Evolutionary conservation across 2,329 filamentous ascomycete genomes (phyloP).

Genomic region (Penicillium carneum): DNA sequence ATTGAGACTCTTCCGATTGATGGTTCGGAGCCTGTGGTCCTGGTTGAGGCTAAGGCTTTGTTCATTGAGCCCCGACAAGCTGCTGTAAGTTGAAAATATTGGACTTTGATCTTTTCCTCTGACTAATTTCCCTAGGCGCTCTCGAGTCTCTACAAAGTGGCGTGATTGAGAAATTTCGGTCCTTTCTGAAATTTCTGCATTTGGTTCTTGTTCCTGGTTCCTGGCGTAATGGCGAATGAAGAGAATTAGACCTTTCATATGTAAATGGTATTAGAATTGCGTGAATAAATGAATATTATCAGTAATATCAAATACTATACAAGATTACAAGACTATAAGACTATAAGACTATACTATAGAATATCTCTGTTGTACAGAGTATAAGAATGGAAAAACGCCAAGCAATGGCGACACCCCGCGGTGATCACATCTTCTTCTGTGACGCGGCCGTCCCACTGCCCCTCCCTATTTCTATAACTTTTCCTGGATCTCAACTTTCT

Average conservation of each 20-base stretch:
- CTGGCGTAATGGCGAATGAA: slow-evolving; percentile 23
- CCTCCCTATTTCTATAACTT: slow-evolving; percentile 23
- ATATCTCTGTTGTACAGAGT: not conserved
- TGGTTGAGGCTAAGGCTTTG: slow-evolving; percentile 83
- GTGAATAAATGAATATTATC: not conserved
- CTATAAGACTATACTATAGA: not conserved
- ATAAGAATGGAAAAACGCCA: slow-evolving; percentile 2
- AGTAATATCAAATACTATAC: not conserved
- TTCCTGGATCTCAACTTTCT: not conserved
- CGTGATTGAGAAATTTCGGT: slow-evolving; percentile 12
- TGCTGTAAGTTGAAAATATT: slow-evolving; percentile 62
- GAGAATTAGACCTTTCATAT: not conserved
- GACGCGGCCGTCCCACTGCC: slow-evolving; percentile 33
- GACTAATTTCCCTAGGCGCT: slow-evolving; percentile 28
- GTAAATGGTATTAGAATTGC: not conserved
- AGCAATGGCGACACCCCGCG: slow-evolving; percentile 33
- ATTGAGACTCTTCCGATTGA: slow-evolving; percentile 77
- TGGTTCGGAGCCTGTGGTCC: slow-evolving; percentile 68
- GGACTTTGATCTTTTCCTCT: not conserved
- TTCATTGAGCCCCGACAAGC: slow-evolving; percentile 90
- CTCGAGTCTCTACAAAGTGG: slow-evolving; percentile 39
- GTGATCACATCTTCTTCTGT: slow-evolving; percentile 32
- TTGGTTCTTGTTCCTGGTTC: slow-evolving; percentile 28
- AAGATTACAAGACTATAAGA: not conserved
- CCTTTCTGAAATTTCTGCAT: slow-evolving; percentile 1